Conservation (phyloP, 257 asterid species). For the Plectranthus barbatus region DNA sequence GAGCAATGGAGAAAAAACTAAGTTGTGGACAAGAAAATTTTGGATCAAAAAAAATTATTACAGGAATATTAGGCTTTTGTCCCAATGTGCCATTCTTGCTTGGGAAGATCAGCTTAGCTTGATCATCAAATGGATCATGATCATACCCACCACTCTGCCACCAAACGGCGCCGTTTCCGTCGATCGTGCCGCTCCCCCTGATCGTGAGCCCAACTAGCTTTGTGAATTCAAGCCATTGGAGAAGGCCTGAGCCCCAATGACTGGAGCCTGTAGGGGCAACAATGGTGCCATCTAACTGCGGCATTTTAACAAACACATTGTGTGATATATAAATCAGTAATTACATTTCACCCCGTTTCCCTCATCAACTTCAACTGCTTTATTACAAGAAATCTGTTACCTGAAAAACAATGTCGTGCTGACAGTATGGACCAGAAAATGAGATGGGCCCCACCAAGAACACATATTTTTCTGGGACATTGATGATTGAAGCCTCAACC, state of each 20-base stretch:
- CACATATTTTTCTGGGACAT: constrained; percentile 47
- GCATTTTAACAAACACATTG: constrained; percentile 15
- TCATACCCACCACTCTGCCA: constrained; percentile 56
- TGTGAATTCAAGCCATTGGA: constrained; percentile 82
- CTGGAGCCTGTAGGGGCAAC: constrained; percentile 69
- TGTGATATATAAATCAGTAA: neutral
- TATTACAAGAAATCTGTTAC: constrained; percentile 15
- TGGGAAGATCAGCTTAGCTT: constrained; percentile 60
- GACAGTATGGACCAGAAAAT: constrained; percentile 88
- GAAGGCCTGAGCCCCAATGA: constrained; percentile 74
- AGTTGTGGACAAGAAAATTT: neutral
- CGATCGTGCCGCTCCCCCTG: constrained; percentile 62
- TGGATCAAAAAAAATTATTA: constrained; percentile 15
- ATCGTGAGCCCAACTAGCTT: constrained; percentile 79
- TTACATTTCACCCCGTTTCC: neutral
- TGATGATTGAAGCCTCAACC: constrained; percentile 54
- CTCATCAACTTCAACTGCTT: neutral
- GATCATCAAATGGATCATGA: constrained; percentile 65
- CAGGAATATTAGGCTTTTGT: constrained; percentile 38
- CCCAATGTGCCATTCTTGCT: constrained; percentile 30
- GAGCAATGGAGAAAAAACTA: neutral
- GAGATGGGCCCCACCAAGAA: constrained; percentile 87
- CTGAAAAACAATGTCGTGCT: constrained; percentile 79
- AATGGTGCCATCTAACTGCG: constrained; percentile 82
- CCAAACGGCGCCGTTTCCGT: constrained; percentile 90